These are phyloP conservation scores for Penicillium ochrochloron DNA, from an alignment of 495 filamentous ascomycete genomes.

Conservation along the genomic window DNA sequence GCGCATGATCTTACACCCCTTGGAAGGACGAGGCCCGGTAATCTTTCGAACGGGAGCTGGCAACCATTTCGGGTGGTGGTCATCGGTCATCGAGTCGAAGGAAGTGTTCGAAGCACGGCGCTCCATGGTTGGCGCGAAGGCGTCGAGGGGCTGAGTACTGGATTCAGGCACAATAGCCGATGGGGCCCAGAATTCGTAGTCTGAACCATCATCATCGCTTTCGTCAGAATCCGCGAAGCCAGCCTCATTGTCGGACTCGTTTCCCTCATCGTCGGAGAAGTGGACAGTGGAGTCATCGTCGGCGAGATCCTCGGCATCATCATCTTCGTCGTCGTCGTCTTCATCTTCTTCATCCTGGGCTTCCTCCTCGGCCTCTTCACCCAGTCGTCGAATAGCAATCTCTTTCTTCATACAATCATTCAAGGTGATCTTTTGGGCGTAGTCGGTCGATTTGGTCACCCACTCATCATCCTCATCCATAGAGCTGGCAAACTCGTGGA, in stretches of 20 bases:
- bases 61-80: constrained; percentile 38
- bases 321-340: constrained; percentile 67
- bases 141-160: constrained; percentile 53
- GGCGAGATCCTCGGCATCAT: constrained; percentile 59
- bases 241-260: constrained; percentile 94
- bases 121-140: constrained; percentile 48
- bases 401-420: constrained; percentile 91
- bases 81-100: constrained; percentile 62
- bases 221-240: constrained; percentile 92
- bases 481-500: constrained; percentile 92
- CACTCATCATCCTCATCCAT: constrained; percentile 83
- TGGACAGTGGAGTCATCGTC: constrained; percentile 68
- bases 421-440: constrained; percentile 75
- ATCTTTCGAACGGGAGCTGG: constrained; percentile 35
- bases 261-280: constrained; percentile 71
- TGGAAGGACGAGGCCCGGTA: constrained; percentile 39
- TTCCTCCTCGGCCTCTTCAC: constrained; percentile 90
- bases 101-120: constrained; percentile 66
- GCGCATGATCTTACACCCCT: constrained; percentile 54
- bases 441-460: constrained; percentile 68
- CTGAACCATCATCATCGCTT: constrained; percentile 69
- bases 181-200: constrained; percentile 80
- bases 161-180: constrained; percentile 61
- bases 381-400: constrained; percentile 81
- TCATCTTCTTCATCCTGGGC: constrained; percentile 72